Evolutionary conservation across 441 rosid species (phyloP), one percentile per base, ranked within the genome.

Genomic region (Pelargonium cotyledonis): DNA sequence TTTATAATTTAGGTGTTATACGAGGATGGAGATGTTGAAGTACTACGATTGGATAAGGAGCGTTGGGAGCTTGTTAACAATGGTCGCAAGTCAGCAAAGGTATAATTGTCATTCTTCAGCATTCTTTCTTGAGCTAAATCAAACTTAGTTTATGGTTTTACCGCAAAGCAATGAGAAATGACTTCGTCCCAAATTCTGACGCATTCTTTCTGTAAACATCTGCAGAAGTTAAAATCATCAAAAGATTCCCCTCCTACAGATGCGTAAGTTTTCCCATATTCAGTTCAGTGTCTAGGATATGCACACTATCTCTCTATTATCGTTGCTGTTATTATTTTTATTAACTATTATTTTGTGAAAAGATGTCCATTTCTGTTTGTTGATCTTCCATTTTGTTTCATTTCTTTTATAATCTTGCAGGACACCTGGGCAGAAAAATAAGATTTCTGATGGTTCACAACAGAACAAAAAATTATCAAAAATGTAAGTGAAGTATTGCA

Each of bases 11-110:
- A 95, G 99, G 82, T 95, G 71, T 83, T 92, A 70, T 95, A 95
- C 55, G 89, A 92, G 68, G 99, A 95, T 76, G 99, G 96, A 70
- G 99, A 92, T 84, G 88, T 95, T 57, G 99, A 95, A 81, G 96
- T 95, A 65, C 92, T 95, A 49, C 81, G 86, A 69, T 80, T 95
- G 29, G 89, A 89, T 46, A 95, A 84, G 79, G 99, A 95, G 77
- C 89, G 91, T 65, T 95, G 99, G 99, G 96, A 95, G 80, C 87
- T 89, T 10, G 72, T 83, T 73, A 86, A 89, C 78, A 78, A 67
- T 10, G 86, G 85, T 73, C 84, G 79, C 79, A 95, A 89, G 77
- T 51, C 85, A 35, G 43, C 78, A 73, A 91, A 95, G 99, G 99
- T 70, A 60, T 70, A 23, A 19, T 76, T 76, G 55, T 76, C 58